Conservation (phyloP, 257 asterid species). For the Capsicum chinense region DNA sequence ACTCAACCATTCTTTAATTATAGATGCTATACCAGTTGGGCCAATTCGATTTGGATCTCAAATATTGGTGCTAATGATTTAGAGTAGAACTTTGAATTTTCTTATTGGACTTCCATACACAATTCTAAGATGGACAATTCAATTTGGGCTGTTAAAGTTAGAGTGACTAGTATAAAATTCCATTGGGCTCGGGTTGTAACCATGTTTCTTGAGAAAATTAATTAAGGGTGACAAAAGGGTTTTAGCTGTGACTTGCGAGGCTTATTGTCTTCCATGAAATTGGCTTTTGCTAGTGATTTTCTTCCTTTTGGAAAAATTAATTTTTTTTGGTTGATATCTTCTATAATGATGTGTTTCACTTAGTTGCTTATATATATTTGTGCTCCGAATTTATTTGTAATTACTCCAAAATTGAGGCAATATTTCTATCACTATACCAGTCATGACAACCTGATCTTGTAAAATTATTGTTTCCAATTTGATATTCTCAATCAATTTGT, state of each 20-base stretch:
- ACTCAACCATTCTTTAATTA: background rate
- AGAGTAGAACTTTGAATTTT: background rate
- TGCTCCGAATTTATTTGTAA: background rate
- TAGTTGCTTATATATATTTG: background rate
- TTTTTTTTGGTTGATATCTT: background rate
- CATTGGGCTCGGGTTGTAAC: background rate
- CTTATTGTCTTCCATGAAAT: no score
- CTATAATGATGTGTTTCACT: no score
- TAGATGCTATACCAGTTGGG: background rate
- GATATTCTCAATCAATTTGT: no score
- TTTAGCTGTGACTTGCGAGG: no score
- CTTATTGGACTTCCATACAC: background rate
- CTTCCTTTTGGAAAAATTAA: background rate
- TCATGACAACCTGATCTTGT: no score
- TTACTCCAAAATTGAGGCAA: no score
- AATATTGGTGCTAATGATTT: background rate
- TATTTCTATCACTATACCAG: no score
- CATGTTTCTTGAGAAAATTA: no score
- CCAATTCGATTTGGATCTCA: background rate
- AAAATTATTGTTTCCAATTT: no score
- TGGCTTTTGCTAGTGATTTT: no score
- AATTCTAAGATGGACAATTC: background rate
- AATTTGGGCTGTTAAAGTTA: background rate
- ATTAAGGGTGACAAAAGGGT: no score
- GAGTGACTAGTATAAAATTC: background rate